Base-by-base conservation (phyloP, 2,329 filamentous ascomycete genomes). In the Sarocladium strictum region DNA sequence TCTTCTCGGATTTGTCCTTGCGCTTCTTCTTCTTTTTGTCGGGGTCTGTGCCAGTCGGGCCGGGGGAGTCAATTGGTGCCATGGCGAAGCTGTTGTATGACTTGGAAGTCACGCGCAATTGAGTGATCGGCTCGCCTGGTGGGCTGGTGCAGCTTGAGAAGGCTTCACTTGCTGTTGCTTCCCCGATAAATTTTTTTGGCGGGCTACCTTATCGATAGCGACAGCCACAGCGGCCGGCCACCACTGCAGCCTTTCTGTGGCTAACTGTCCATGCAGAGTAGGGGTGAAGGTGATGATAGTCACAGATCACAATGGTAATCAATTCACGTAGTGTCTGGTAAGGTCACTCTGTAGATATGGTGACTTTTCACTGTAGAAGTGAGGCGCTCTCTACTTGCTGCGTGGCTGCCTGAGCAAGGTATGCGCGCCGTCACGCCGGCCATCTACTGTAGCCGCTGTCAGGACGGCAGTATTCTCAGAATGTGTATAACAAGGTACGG, bases 11-110 rank as follows among this genome's bases (percentile, higher is more conserved):
- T 55, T 66, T 68, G 15, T 61, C 61, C 55, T 65, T 66, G 19
- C 64, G 66, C 56, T 71, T 72, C 53, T 69, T 73, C 58, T 72
- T 72, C 63, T 73, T 74, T 6, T n/a, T n/a, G n/a, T 74, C 71
- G 23, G 66, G 56, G 58, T 67, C 72, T 23, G 61, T 53, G 26
- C 62, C 57, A 53, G 58, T 61, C 51, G 64, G 60, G 54, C 67
- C 66, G 15, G 67, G 59, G 38, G 67, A 63, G 12, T 61, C 62
- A 47, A 64, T 66, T 62, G 68, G 60, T 57, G 71, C 63, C 69
- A 71, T 71, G 56, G 53, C 62, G 60, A 55, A 10, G 11, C 23
- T 40, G 35, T 32, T 32, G 19, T 15, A 24, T 15, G 47, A 17
- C 11, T 12, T 15, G 17, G 29, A 19, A 51, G 27, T 17, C 47